Conservation (phyloP, 768 basidiomycete species). For the Boletus reticuloceps region DNA sequence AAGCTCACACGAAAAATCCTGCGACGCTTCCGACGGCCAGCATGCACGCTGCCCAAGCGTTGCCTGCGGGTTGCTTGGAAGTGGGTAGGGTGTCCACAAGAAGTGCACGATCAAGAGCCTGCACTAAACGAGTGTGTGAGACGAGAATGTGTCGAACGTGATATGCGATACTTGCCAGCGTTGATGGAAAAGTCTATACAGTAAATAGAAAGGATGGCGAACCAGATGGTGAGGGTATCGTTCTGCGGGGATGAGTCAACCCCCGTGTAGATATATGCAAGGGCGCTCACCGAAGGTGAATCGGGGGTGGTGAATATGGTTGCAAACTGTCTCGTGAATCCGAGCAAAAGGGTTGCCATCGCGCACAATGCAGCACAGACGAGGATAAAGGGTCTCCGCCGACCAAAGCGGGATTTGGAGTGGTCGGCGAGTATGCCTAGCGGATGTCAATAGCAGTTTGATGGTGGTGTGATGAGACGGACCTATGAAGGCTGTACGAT, state of each 20-base stretch:
- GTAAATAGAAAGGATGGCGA: constrained; percentile 74
- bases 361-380: constrained; percentile 64
- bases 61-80: constrained; percentile 74
- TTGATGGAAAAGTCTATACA: constrained; percentile 66
- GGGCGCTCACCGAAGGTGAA: neutral
- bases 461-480: neutral
- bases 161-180: constrained; percentile 36
- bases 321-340: constrained; percentile 3
- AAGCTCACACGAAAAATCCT: constrained; percentile 81
- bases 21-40: constrained; percentile 79
- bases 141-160: neutral
- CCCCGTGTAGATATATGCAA: neutral
- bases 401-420: constrained; percentile 78
- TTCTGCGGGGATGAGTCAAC: constrained; percentile 40
- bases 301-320: neutral
- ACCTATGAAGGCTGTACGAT: constrained; percentile 92
- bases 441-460: neutral
- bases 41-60: constrained; percentile 97
- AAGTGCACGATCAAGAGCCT: constrained; percentile 87
- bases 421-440: constrained; percentile 74
- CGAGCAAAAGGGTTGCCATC: constrained; percentile 39
- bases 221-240: constrained; percentile 62
- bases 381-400: constrained; percentile 85
- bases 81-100: constrained; percentile 83
- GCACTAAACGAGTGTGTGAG: constrained; percentile 46